These are phyloP conservation scores for Sporobolus alterniflorus DNA, from an alignment of 202 grass and related monocot species.

Conservation along the genomic window DNA sequence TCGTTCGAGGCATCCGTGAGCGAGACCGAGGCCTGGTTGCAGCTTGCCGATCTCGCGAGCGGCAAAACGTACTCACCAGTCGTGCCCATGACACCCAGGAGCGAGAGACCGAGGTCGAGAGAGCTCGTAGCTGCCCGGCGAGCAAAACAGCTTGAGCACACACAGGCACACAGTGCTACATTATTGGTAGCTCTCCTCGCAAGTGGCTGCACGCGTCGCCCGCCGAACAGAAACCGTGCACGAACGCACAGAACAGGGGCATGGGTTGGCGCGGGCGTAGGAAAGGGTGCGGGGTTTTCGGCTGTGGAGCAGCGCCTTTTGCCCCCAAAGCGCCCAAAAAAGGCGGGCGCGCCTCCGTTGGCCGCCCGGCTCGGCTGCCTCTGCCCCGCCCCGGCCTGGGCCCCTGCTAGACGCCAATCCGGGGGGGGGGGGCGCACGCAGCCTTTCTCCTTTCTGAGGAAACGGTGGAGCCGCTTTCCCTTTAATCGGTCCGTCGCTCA, in stretches of 20 bases:
- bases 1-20: not conserved
- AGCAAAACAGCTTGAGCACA: not conserved
- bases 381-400: not conserved
- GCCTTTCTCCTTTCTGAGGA: not conserved
- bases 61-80: not conserved
- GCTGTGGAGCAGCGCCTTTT: not conserved
- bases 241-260: not conserved
- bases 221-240: not conserved
- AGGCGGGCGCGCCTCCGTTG: constrained; percentile 35
- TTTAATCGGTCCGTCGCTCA: not conserved
- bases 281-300: constrained; percentile 32
- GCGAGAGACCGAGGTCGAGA: not conserved
- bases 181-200: not conserved
- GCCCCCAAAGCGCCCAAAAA: too few species aligned
- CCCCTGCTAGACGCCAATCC: constrained; percentile 24
- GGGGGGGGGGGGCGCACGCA: not conserved
- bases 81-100: not conserved
- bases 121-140: not conserved
- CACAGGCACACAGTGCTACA: not conserved
- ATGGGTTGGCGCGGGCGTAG: not conserved
- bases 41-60: not conserved
- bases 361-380: not conserved
- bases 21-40: not conserved
- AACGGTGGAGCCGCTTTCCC: not conserved
- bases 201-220: not conserved